Base-by-base conservation (phyloP, 768 basidiomycete species). In the Suillus subaureus region DNA sequence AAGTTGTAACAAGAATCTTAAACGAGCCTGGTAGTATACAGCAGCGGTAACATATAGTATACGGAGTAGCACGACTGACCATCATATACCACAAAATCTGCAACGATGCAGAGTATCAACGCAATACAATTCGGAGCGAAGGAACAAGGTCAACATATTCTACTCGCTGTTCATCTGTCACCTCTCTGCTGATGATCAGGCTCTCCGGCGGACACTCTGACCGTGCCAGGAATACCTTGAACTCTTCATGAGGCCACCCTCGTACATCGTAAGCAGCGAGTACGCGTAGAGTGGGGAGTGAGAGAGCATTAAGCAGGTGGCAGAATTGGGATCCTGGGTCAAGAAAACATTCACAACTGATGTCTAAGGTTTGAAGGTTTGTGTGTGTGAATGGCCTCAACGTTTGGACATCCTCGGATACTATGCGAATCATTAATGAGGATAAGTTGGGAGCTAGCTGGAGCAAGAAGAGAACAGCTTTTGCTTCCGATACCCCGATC, bases 401-500 rank as follows among this genome's bases (percentile, higher is more conserved):
- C 12, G n/a, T 12, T 9, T 12, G 12, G 12, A 12, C 12, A 13
- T 1, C 2, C 6, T 49, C 28, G 5, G 13, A 23, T 6, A 0
- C 1, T 23, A 49, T 2, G 47, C 0, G 0, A 23, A 49, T 23
- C 0, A 5, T 2, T 13, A 49, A 11, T 1, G 23, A 23, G 0
- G 47, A 51, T 23, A 51, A 15, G 3, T 51, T 26, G 6, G 49
- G 49, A 26, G 49, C 23, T 51, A 51, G 23, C 13, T 51, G 49
- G 23, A 51, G 47, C 3, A 49, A 49, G n/a, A 13, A 23, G 47
- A 23, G 47, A 49, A 2, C n/a, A 23, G 12, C 11, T 12, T 6
- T 11, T 6, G 47, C 12, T 13, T 13, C 12, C n/a, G 12, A 13
- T 23, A 23, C 6, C 2, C n/a, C 12, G 2, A 49, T 49, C 0